Evolutionary conservation across 2,329 filamentous ascomycete species (phyloP).

Genomic region (Diaporthe ilicicola): DNA sequence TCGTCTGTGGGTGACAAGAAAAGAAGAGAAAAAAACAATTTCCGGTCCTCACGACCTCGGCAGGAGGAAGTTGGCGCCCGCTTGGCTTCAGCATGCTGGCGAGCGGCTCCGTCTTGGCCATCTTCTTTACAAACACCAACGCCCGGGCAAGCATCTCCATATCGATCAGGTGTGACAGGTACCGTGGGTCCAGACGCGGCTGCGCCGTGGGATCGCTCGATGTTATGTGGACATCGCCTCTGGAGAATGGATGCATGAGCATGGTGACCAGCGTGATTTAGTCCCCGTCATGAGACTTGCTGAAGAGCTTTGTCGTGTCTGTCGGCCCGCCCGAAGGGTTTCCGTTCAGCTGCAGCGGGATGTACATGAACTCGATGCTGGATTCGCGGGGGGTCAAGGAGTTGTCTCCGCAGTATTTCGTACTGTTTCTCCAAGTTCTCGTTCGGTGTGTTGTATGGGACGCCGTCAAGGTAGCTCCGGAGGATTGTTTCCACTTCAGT

Average conservation of each 20-base stretch:
- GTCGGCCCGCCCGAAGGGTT: constrained; percentile 15
- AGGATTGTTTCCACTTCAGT: neutral
- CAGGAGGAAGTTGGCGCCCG: constrained; percentile 17
- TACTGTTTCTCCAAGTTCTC: neutral
- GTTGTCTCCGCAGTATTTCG: neutral
- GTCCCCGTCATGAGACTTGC: constrained; percentile 46
- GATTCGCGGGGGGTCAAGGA: neutral
- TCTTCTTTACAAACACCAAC: constrained; percentile 49
- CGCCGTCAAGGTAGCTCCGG: neutral
- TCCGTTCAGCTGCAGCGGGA: neutral
- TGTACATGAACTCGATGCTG: constrained; percentile 3
- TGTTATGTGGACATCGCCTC: constrained; percentile 63
- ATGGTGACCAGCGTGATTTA: constrained; percentile 62
- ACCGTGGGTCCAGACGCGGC: constrained; percentile 61
- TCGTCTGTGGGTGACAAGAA: neutral
- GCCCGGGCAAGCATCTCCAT: constrained; percentile 52
- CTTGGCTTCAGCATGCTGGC: constrained; percentile 45
- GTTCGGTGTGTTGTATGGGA: neutral
- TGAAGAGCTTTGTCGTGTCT: constrained; percentile 37
- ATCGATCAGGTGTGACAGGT: constrained; percentile 58
- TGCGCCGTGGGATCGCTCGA: constrained; percentile 49
- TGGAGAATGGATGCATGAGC: constrained; percentile 64
- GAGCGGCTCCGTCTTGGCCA: constrained; percentile 48
- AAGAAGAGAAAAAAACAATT: neutral
- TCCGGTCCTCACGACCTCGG: neutral